Percentiles rank a stretch among this genome's conserved stretches.
These are phyloP conservation scores for Zygoascus hellenicus DNA, from an alignment of 1,139 yeast genomes.

Conservation along the genomic window DNA sequence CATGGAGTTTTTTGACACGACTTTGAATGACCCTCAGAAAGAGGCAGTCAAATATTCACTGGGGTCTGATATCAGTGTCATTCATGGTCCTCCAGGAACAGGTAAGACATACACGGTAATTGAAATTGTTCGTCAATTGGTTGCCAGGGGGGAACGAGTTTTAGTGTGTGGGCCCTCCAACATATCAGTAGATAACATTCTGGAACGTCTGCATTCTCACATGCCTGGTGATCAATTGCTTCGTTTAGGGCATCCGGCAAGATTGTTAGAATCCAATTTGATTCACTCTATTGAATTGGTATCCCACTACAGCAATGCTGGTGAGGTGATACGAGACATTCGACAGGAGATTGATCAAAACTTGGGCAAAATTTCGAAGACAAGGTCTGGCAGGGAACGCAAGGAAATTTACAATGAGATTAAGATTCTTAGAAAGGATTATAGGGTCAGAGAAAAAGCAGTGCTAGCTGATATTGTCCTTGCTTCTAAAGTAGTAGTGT, in stretches of 20 bases:
- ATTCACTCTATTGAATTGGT: constrained; percentile 74
- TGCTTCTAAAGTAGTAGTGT: constrained; percentile 62
- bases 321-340: constrained; percentile 61
- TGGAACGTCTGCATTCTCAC: constrained; percentile 62
- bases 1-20: constrained; percentile 42
- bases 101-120: constrained; percentile 82
- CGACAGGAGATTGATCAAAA: constrained; percentile 62
- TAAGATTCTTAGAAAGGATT: constrained; percentile 63
- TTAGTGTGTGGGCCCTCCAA: constrained; percentile 95
- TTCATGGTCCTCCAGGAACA: constrained; percentile 79
- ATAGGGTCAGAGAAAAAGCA: constrained; percentile 59
- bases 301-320: constrained; percentile 56
- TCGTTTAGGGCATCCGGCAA: constrained; percentile 91
- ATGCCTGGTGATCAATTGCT: constrained; percentile 52
- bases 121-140: constrained; percentile 75
- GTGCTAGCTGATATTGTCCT: constrained; percentile 54
- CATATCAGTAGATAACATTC: constrained; percentile 86
- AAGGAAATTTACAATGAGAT: constrained; percentile 64
- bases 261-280: constrained; percentile 57
- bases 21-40: constrained; percentile 68
- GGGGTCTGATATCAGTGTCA: constrained; percentile 46
- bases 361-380: constrained; percentile 55
- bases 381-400: constrained; percentile 59
- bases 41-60: constrained; percentile 52
- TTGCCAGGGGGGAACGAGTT: constrained; percentile 56